These are phyloP conservation scores for Calonectria pseudoturangicola DNA, from an alignment of 2,329 filamentous ascomycete genomes.

Conservation along the genomic window DNA sequence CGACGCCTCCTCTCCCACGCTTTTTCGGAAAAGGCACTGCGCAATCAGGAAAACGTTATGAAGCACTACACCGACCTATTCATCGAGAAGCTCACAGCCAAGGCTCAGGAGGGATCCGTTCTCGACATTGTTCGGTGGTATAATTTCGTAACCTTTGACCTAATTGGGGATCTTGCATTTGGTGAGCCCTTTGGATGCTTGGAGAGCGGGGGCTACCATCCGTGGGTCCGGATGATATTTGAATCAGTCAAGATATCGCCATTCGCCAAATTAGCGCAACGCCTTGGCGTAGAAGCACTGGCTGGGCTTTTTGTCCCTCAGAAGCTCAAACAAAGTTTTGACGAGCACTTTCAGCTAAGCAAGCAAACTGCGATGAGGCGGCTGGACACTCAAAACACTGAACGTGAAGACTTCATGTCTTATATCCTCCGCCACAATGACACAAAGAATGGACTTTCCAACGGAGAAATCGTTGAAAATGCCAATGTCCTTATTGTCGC, in stretches of 20 bases:
- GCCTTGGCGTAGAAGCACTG: background rate
- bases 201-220: constrained; percentile 16
- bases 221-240: constrained; percentile 1
- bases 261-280: background rate
- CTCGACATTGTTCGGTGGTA: constrained; percentile 10
- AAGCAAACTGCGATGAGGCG: constrained; percentile 2
- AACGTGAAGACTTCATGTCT: constrained; percentile 6
- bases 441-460: background rate
- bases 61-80: constrained; percentile 4
- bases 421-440: constrained; percentile 10
- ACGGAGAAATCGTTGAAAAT: background rate
- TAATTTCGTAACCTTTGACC: constrained; percentile 1
- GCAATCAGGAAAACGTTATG: background rate
- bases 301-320: background rate
- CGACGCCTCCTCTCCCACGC: background rate
- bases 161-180: constrained; percentile 6
- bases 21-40: background rate
- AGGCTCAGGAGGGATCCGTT: background rate
- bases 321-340: background rate
- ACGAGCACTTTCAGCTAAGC: constrained; percentile 3
- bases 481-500: constrained; percentile 6
- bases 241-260: background rate
- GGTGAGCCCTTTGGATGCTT: constrained; percentile 2
- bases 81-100: background rate
- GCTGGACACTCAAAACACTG: background rate